Conservation (phyloP, 176 grass and related monocot species). For the Tuctoria greenei region DNA sequence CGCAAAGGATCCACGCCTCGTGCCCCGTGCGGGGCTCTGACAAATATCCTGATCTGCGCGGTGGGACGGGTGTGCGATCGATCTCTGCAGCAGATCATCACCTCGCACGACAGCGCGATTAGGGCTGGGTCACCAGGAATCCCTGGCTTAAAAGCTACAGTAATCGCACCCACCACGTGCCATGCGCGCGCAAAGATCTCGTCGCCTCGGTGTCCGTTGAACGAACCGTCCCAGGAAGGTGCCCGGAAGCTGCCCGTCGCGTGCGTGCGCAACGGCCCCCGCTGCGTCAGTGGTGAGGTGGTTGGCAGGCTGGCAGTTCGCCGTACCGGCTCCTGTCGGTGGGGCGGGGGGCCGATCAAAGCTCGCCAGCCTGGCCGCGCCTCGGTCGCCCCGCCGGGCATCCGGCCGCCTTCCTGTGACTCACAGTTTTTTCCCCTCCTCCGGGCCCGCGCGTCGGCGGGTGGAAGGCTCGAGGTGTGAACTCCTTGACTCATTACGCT, state of each 20-base stretch:
- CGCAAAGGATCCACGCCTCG: constrained; percentile 4
- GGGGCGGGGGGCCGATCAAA: constrained; percentile 33
- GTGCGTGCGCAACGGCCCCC: constrained; percentile 31
- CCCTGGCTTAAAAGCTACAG: background rate
- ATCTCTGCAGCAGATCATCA: background rate
- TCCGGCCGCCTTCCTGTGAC: background rate
- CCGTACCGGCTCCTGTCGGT: constrained; percentile 40
- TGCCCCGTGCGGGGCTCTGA: constrained; percentile 34
- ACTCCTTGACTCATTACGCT: background rate
- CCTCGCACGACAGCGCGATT: constrained; percentile 34
- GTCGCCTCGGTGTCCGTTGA: background rate
- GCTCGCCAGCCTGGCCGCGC: constrained; percentile 40
- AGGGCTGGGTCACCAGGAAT: constrained; percentile 13
- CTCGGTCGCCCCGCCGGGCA: constrained; percentile 11
- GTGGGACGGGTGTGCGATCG: background rate
- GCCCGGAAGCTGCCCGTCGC: constrained; percentile 46
- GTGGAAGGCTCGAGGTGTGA: background rate
- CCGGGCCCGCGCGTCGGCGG: background rate
- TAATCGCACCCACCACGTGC: background rate
- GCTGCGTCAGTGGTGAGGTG: too few species aligned
- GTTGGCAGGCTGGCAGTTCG: constrained; percentile 27
- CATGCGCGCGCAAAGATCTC: constrained; percentile 29
- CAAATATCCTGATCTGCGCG: constrained; percentile 14
- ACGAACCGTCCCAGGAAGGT: constrained; percentile 39
- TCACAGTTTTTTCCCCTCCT: background rate